Evolutionary conservation across 2,329 filamentous ascomycete genomes (phyloP), one percentile per base, ranked within the genome.

Genomic region (Calonectria montana): DNA sequence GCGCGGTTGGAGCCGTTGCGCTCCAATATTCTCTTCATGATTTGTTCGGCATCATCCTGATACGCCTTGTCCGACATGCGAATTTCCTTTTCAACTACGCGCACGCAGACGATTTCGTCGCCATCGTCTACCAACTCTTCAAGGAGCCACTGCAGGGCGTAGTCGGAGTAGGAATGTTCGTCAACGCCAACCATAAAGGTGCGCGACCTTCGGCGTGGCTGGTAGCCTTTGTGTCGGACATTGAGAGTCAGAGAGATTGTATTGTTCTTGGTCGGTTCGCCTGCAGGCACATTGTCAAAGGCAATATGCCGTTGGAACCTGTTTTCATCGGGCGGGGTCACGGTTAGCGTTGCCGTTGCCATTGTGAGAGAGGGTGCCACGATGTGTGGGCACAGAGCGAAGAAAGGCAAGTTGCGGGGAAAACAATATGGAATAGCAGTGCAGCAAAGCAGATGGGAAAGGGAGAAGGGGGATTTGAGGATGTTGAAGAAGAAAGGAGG

Each of bases 81-180:
- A 64, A 92, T 89, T 74, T 96, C 94, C 80, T 94, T 96, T 80
- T 98, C 95, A 50, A 97, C 90, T 2, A 97, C 96, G 65, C 94
- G 90, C 61, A 98, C 89, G 83, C 96, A 98, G 10, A 98, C 94
- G 69, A 98, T 93, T 83, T 98, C 95, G 81, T 98, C 96, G 21
- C 96, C 95, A 79, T 98, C 96, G 78, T 98, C 95, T 47, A 98
- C 94, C 68, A 98, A 88, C 84, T 97, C 95, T 78, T 97, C 94
- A 45, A 98, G 90, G 63, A 98, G 88, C 95, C 95, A 98, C 83
- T 97, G 94, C 21, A 98, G 87, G 18, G 96, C 96, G 83, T 96
- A 97, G 74, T 97, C 94, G 8, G 95, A 97, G 83, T 98, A 98
- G 70, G 94, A 91, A 78, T 98, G 95, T 79, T 96, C 94, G 83